A percentile compares a stretch with the other conserved stretches of the same genome.
phyloP scores from a whole-genome alignment of 495 filamentous ascomycete genomes.

The Penicillium lagena region DNA sequence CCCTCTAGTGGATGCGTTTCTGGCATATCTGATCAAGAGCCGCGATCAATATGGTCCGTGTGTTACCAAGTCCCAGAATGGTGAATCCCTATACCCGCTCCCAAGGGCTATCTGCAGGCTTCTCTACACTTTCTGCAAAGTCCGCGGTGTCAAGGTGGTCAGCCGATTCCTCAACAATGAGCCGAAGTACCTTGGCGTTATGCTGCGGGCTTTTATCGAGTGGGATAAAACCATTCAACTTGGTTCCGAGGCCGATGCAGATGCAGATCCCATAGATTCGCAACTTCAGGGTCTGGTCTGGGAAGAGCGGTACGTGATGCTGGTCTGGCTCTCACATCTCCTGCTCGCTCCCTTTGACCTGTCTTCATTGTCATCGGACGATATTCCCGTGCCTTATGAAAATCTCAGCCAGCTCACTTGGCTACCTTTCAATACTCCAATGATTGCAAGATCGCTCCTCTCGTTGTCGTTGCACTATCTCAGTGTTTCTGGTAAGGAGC shows the following conservation, averaged over 20 bases:
- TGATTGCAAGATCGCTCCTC: constrained; percentile 64
- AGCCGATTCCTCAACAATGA: constrained; percentile 85
- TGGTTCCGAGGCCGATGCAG: neutral
- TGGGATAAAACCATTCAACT: constrained; percentile 25
- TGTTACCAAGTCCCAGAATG: constrained; percentile 21
- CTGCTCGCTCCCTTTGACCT: constrained; percentile 92
- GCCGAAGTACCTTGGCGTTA: constrained; percentile 69
- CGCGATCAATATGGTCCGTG: constrained; percentile 29
- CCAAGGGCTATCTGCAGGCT: constrained; percentile 68
- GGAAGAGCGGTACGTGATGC: constrained; percentile 82
- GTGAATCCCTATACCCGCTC: constrained; percentile 43
- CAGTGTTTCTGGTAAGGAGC: constrained; percentile 71
- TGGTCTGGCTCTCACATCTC: constrained; percentile 91
- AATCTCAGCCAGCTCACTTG: constrained; percentile 13
- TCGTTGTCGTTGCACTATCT: constrained; percentile 66
- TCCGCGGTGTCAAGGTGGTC: constrained; percentile 88
- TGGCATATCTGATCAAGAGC: constrained; percentile 53
- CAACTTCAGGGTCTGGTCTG: constrained; percentile 47
- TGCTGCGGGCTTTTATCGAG: constrained; percentile 60
- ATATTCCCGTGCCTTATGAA: constrained; percentile 26
- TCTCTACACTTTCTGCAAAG: constrained; percentile 89
- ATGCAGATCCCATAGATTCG: constrained; percentile 1
- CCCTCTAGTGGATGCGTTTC: constrained; percentile 63
- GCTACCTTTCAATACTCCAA: constrained; percentile 47
- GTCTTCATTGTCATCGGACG: constrained; percentile 66